Evolutionary conservation across 108 stramenopile species (phyloP), one percentile per base, ranked within the genome.

Genomic region (Cylindrotheca closterium): DNA sequence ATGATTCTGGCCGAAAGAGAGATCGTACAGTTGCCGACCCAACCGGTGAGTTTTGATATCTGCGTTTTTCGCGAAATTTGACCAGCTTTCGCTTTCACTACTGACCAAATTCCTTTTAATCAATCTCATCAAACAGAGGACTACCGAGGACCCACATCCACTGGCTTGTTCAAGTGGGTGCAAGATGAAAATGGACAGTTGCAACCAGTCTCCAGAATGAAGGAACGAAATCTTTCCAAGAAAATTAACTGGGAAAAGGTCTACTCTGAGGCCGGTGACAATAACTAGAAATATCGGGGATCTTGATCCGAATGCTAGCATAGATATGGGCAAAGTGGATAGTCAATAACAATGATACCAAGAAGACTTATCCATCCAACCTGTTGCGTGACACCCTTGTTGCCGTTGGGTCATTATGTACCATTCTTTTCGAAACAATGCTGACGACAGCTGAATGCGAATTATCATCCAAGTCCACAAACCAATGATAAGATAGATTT

Each of bases 111-210:
- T 63, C 21, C 30, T 31, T 18, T 4, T 55, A 31, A 22, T 12
- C 22, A 21, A 17, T 37, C 15, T 21, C 15, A 8, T 18, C 7
- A 8, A 8, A 19, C 45, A 29, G 91, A 90, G 70, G 94, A 95
- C 51, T 92, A 92, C 63, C 78, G 79, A 51, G 91, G 87, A 27
- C 85, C 91, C 19, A 74, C 79, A 19, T 73, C 77, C 48, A 66
- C 76, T 28, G 94, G 94, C 27, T 87, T 84, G 54, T 95, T 89
- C 69, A 73, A 86, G 51, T 95, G 94, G 94, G 80, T 88, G 74
- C 77, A 59, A 19, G 89, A 95, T 73, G 86, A 84, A 58, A 69
- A 67, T 63, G 77, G 77, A 4, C 71, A 80, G 56, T 55, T 91
- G 65, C 77, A 70, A 34, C 90, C 93, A 7, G 88, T 90, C 0